Percentiles rank a stretch among this genome's conserved stretches.
These are phyloP conservation scores for Zygosaccharomyces sapae DNA, from an alignment of 1,139 yeast genomes.

Conservation along the genomic window DNA sequence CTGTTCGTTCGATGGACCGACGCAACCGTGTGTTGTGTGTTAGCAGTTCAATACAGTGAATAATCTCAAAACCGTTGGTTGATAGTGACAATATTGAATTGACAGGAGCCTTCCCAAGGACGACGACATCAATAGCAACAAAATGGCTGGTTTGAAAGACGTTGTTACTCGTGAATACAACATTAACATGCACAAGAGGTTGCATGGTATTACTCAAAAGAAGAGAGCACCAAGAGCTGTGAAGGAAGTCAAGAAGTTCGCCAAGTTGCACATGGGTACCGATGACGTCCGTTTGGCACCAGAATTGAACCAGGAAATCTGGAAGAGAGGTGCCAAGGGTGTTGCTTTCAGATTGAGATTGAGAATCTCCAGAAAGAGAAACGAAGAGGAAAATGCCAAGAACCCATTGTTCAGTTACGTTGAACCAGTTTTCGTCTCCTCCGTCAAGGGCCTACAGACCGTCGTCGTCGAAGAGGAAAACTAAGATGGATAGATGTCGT, in stretches of 20 bases:
- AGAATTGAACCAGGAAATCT: conserved; percentile 94
- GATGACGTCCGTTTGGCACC: conserved; percentile 99
- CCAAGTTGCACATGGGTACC: conserved; percentile 99
- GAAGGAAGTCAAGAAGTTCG: conserved; percentile 98
- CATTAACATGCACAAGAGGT: conserved; percentile 99
- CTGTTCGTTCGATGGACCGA: conserved; percentile 1
- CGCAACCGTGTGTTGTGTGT: conserved; percentile 1
- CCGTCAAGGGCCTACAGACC: conserved; percentile 97
- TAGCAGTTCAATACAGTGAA: conserved; percentile 5
- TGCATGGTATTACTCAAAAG: conserved; percentile 98
- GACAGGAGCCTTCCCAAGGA: neutral
- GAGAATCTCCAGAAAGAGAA: conserved; percentile 99
- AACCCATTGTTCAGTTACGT: conserved; percentile 97
- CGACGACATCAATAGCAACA: conserved; percentile 24
- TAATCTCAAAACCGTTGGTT: conserved; percentile 2
- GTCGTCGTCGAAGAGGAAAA: conserved; percentile 89
- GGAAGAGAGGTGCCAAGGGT: conserved; percentile 99
- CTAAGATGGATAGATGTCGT: conserved; percentile 38
- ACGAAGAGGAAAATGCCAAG: conserved; percentile 99
- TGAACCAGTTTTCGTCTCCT: conserved; percentile 92
- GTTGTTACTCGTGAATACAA: conserved; percentile 99
- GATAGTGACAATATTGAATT: neutral
- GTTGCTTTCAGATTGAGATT: conserved; percentile 97
- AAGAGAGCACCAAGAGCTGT: conserved; percentile 99
- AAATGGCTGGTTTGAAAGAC: conserved; percentile 95